Evolutionary conservation across 202 grass and related monocot species (phyloP), one percentile per base, ranked within the genome.

Genomic region (Zoysia matrella): DNA sequence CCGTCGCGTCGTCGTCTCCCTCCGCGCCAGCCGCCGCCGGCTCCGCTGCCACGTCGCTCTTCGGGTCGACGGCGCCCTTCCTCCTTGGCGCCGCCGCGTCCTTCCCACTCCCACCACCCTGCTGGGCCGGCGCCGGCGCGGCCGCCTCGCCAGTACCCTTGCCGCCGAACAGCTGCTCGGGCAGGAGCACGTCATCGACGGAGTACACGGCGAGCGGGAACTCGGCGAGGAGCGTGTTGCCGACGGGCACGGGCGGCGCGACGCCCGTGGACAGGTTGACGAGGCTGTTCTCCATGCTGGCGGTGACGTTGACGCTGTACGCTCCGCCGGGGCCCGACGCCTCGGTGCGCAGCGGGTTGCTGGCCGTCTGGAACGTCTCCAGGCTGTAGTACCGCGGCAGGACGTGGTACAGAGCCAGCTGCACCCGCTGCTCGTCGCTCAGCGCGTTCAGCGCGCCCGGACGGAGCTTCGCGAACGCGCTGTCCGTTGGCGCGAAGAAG

Each of bases 271-370:
- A 90, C 6, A 93, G 66, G 83, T 88, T 88, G 16, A 88, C 72
- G 71, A 90, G 82, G 60, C 52, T 74, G 68, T 51, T 81, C 46
- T 48, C 57, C n/a, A 74, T 73, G 71, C 51, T 86, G 36, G 89
- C 80, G 15, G 83, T 91, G 9, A 94, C 86, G 79, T 91, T 91
- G 80, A 94, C 30, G 13, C 64, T 87, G 80, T 89, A 89, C 45
- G 85, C 77, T 45, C 92, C 86, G 15, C 71, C 82, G 48, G 49
- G 15, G 42, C 89, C 86, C 1, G 92, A 89, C 3, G 89, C 92
- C 46, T 94, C 80, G 45, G 89, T 94, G 67, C 65, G 67, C 22
- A 94, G 60, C 51, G 92, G 92, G 89, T 91, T 94, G 75, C 86
- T 89, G 1, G 89, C 84, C 12, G 86, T 89, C 84, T 89, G 85